Percentiles rank a stretch among this genome's conserved stretches.
Evolutionary conservation across 2,329 filamentous ascomycete species (phyloP).

Genomic region (Talaromyces sp.): DNA sequence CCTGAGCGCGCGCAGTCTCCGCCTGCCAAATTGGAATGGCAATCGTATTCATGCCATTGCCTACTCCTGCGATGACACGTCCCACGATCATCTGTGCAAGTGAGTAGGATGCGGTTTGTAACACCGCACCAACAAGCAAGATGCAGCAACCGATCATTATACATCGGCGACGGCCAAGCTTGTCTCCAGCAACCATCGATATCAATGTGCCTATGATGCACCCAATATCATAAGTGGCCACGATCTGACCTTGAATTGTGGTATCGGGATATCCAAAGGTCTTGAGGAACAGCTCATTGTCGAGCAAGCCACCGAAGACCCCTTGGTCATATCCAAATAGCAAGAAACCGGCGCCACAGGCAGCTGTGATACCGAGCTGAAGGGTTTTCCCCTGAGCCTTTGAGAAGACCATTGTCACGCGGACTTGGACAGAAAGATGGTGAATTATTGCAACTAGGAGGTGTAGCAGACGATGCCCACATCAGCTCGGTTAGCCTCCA

Average conservation of each 20-base stretch:
- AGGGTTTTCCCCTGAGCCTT: slow-evolving; percentile 6
- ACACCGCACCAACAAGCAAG: slow-evolving; percentile 14
- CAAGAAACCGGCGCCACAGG: slow-evolving; percentile 14
- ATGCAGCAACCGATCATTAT: slow-evolving; percentile 15
- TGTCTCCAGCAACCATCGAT: slow-evolving; percentile 16
- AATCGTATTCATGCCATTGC: neutral
- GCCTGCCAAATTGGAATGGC: neutral
- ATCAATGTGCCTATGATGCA: slow-evolving; percentile 15
- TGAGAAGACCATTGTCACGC: no score
- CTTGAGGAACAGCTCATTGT: slow-evolving; percentile 14
- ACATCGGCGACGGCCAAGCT: slow-evolving; percentile 10
- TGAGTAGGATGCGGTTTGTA: slow-evolving; percentile 16
- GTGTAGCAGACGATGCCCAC: no score
- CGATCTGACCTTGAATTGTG: slow-evolving; percentile 19
- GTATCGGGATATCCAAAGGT: slow-evolving; percentile 15
- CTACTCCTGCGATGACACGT: neutral
- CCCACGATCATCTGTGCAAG: slow-evolving; percentile 4
- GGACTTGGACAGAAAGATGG: no score
- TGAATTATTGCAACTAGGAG: no score
- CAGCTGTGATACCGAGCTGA: slow-evolving; percentile 11
- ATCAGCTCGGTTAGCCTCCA: no score
- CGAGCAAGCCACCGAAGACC: slow-evolving; percentile 19
- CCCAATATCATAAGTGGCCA: slow-evolving; percentile 18
- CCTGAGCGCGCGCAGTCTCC: neutral
- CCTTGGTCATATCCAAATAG: slow-evolving; percentile 25